Evolutionary conservation across 1,284 basidiomycete species (phyloP), one percentile per base, ranked within the genome.

Genomic region (Trichosporon asahii): DNA sequence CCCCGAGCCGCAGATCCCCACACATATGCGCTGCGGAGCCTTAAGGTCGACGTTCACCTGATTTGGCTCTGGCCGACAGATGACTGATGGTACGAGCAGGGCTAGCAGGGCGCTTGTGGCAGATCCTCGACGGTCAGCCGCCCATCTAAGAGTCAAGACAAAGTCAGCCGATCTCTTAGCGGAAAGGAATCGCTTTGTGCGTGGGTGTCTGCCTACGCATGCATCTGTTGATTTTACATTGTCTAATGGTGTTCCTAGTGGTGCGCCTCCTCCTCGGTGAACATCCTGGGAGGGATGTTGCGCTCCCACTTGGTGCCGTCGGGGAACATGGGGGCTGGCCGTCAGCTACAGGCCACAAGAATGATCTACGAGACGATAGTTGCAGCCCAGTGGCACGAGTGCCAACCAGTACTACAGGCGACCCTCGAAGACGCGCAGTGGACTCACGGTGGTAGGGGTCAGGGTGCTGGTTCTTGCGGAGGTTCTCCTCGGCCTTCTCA

Each of bases 361-460:
- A n/a, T n/a, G 21, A 61, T 46, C 27, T 35, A 35, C 84, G 85
- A 80, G 14, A 2, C 18, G n/a, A 9, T 3, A 15, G 35, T 7
- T 57, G 55, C 21, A 55, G 37, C 37, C 4, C 8, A 2, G 40
- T 18, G 18, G 18, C 18, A 15, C 18, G 3, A 31, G 15, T 1
- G 29, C 12, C 57, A 33, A 14, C 25, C 15, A 2, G 57, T n/a
- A n/a, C n/a, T n/a, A n/a, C n/a, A n/a, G n/a, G 1, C 6, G 4
- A 8, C 12, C 35, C 29, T 18, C 27, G 5, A 4, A 29, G 14
- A 61, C 25, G 40, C 25, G 35, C 49, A 25, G 21, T 33, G 35
- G 31, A 87, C 89, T 85, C 84, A 97, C 95, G 85, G 83, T 91
- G 90, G 84, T 95, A 94, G 65, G 95, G 95, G 84, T 97, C 95